phyloP scores from a whole-genome alignment of 2,329 filamentous ascomycete genomes.

The Emmonsia crescens region DNA sequence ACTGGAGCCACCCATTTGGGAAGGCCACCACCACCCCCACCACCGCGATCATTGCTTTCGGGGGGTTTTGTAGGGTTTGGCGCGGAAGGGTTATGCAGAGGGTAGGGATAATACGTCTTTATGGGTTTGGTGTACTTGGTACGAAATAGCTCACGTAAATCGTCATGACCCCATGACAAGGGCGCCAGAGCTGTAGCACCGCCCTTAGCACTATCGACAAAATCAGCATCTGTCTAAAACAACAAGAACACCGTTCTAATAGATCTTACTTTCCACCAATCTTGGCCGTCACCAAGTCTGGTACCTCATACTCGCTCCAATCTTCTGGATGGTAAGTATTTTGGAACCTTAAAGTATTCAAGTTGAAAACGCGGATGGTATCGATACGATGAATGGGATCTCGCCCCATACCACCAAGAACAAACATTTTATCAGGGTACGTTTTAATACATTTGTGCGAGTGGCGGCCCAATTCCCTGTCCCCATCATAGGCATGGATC shows the following conservation, averaged over 20 bases:
- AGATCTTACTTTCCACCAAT: conserved; percentile 28
- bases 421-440: conserved; percentile 41
- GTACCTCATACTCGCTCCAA: conserved; percentile 25
- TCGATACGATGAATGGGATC: conserved; percentile 16
- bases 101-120: conserved; percentile 51
- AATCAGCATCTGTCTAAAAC: conserved; percentile 7
- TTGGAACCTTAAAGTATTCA: conserved; percentile 25
- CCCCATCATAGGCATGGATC: conserved; percentile 19
- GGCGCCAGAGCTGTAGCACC: conserved; percentile 21
- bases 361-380: conserved; percentile 41
- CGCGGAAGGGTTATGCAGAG: background rate
- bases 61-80: conserved; percentile 14
- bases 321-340: conserved; percentile 20
- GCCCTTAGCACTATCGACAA: conserved; percentile 19
- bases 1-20: conserved; percentile 52
- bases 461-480: conserved; percentile 16
- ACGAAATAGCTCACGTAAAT: conserved; percentile 44
- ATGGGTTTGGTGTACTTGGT: conserved; percentile 47
- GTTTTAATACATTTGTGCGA: conserved; percentile 25
- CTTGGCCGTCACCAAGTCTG: conserved; percentile 18
- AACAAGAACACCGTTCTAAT: background rate
- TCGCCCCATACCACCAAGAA: conserved; percentile 25
- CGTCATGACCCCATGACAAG: conserved; percentile 37
- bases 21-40: conserved; percentile 30
- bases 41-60: conserved; percentile 11